Evolutionary conservation across 2,329 filamentous ascomycete species (phyloP), one percentile per base, ranked within the genome.

Genomic region (Aspergillus sp.): DNA sequence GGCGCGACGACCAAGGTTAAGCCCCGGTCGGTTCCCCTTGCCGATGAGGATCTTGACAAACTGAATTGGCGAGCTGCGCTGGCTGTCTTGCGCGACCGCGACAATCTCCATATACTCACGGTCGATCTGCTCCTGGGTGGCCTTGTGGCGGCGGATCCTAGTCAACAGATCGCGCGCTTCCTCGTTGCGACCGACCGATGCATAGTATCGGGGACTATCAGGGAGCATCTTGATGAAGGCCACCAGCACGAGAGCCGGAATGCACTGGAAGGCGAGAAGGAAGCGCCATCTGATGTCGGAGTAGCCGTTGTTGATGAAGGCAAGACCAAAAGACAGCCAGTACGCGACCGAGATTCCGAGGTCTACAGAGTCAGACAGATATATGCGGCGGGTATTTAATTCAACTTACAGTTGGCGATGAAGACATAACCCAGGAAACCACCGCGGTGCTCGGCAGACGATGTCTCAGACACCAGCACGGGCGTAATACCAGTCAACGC

Each of bases 351-450:
- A 75, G 46, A 83, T 81, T 23, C 81, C 80, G 3, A 82, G 72
- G 58, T 81, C 70, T 73, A 41, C 11, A 15, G 5, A 19, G 31
- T 63, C 27, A 64, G 17, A 23, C 33, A 23, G 35, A 27, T 24
- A 44, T 35, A 6, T n/a, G n/a, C 15, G 6, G 2, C 3, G 2
- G 7, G 17, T n/a, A n/a, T 11, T 9, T 8, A 31, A 7, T 0
- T 19, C 14, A 12, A 40, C 68, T 60, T 58, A 72, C 70, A 82
- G 63, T 83, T 82, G 40, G 80, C 80, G 52, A 82, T 78, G 65
- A 83, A 83, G 45, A 82, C 79, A 54, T 80, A 78, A 17, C 75
- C 80, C 35, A 82, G 71, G 52, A 70, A 78, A 2, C 74, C 75
- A 55, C 81, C 80, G 4, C 81, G 75, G 59, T 80, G 77, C 24